Evolutionary conservation across 305 asterid genomes (phyloP), one percentile per base, ranked within the genome.

Genomic region (Solanum hybrid): DNA sequence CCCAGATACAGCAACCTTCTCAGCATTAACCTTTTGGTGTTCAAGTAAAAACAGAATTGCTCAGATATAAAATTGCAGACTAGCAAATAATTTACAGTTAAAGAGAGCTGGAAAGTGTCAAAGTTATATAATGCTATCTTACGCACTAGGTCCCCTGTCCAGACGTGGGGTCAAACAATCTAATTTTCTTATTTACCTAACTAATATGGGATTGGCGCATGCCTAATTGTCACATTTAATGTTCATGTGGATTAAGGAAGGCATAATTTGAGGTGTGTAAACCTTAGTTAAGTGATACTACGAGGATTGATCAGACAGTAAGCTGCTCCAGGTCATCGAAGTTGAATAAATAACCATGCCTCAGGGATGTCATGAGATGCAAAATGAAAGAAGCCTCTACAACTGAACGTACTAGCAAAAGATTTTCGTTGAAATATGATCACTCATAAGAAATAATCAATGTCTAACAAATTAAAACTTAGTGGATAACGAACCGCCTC

Each of bases 1-100:
- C 80, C 99, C 99, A 84, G 98, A 94, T 13, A 97, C 98, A 33
- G 98, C 99, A 89, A 96, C 93, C 89, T 96, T 97, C 34, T 97
- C 99, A 24, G 99, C 99, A 90, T 97, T 96, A 57, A 96, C 95
- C 98, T 97, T 61, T 45, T 87, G 57, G 80, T 73, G 51, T 37
- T 38, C 84, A 84, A 12, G 51, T 10, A 82, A 84, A 78, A 84
- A 17, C 75, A 51, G 20, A 51, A 82, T 82, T 41, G 17, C 37
- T 41, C 87, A 82, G 87, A 41, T 6, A 81, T 81, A 65, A 82
- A 82, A 82, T 22, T 38, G 87, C 61, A 39, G 68, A 38, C 34
- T 39, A 27, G 26, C 72, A 45, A 45, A 45, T 45, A 45, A 45
- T 13, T 80, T 37, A 80, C 65, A 80, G 65, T 37, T 37, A 37